phyloP scores from a whole-genome alignment of 768 basidiomycete species.

The Boletus tylopilopsis region DNA sequence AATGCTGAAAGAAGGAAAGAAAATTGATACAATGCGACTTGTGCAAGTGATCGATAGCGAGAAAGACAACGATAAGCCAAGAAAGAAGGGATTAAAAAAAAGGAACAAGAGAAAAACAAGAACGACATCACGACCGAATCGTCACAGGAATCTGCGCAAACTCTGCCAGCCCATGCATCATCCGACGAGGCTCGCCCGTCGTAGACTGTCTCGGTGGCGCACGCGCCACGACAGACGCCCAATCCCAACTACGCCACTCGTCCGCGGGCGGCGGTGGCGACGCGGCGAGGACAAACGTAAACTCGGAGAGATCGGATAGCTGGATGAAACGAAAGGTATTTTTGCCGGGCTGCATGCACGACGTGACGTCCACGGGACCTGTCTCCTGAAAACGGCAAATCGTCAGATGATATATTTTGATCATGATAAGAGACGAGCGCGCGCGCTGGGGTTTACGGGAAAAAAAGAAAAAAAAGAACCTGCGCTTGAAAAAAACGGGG shows the following conservation, averaged over 20 bases:
- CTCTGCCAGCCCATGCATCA: constrained; percentile 8
- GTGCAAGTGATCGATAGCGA: not conserved
- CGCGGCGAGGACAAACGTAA: constrained; percentile 44
- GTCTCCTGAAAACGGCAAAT: constrained; percentile 27
- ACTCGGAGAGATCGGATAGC: constrained; percentile 39
- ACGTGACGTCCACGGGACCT: constrained; percentile 39
- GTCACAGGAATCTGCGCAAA: constrained; percentile 18
- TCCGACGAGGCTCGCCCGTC: too few species aligned
- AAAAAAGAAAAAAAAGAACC: too few species aligned
- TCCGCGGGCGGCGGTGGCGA: constrained; percentile 22
- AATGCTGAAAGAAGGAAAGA: too few species aligned
- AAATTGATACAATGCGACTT: too few species aligned
- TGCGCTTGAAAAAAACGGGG: too few species aligned
- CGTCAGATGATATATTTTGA: too few species aligned
- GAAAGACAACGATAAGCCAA: not conserved
- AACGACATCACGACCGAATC: constrained; percentile 15
- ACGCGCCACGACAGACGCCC: constrained; percentile 15
- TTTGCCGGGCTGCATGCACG: constrained; percentile 37
- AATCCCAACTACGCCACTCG: constrained; percentile 21
- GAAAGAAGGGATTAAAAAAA: too few species aligned
- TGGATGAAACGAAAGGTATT: constrained; percentile 53
- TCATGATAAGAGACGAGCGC: not conserved
- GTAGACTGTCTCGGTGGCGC: not conserved
- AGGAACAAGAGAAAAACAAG: not conserved
- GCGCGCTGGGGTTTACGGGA: not conserved